These are phyloP conservation scores for Aspergillus coremiiformis DNA, from an alignment of 495 filamentous ascomycete genomes.

Conservation along the genomic window DNA sequence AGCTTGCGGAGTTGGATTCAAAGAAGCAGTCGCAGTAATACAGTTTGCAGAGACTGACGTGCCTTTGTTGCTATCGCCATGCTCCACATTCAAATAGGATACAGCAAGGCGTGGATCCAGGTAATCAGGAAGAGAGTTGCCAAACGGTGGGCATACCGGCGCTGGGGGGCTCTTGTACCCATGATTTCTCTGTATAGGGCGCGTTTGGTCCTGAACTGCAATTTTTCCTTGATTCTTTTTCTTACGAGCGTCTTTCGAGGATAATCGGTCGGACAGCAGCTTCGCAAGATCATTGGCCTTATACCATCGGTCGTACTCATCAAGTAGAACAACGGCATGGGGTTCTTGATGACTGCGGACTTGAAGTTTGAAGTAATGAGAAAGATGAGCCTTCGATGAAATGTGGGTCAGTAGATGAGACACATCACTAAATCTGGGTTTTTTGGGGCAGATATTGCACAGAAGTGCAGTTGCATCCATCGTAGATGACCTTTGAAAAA, in stretches of 20 bases:
- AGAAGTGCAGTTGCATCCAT: conserved; percentile 55
- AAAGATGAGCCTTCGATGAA: conserved; percentile 75
- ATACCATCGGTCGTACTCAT: conserved; percentile 66
- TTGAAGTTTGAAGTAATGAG: conserved; percentile 64
- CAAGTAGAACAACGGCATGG: conserved; percentile 40
- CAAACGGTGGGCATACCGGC: not conserved
- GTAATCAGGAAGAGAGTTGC: conserved; percentile 14
- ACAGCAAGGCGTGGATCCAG: conserved; percentile 32
- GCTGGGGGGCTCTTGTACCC: conserved; percentile 1
- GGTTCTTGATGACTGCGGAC: conserved; percentile 54
- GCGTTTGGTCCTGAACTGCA: conserved; percentile 1
- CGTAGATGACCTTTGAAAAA: conserved; percentile 12
- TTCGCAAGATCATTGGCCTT: conserved; percentile 52
- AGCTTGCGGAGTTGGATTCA: not conserved
- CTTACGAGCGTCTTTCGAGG: conserved; percentile 61
- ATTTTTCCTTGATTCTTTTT: conserved; percentile 22
- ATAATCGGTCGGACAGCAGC: conserved; percentile 63
- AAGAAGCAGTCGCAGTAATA: not conserved
- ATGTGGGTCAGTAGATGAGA: conserved; percentile 87
- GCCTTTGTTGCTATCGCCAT: not conserved
- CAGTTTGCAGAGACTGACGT: not conserved
- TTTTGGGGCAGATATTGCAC: conserved; percentile 74
- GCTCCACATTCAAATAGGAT: conserved; percentile 5
- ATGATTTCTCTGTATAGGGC: not conserved
- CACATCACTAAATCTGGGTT: conserved; percentile 73